Evolutionary conservation across 208 protist species (phyloP), one percentile per base, ranked within the genome.

Genomic region (Crithidia bombi): DNA sequence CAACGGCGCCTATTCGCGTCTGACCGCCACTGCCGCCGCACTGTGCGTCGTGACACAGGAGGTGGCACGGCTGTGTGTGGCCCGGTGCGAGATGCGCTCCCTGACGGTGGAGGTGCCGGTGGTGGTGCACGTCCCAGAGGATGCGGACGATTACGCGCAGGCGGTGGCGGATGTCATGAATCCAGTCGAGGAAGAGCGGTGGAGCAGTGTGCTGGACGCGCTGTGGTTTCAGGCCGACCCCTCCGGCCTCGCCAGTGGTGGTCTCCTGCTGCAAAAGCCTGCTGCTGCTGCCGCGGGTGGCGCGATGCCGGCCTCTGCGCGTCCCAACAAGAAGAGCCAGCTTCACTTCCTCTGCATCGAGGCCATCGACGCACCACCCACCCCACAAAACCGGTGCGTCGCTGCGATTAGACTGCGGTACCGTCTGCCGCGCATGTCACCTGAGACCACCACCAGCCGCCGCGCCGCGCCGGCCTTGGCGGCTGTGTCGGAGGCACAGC

Each of bases 201-300:
- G 90, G 90, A 70, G 77, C 12, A 47, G 72, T 21, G 30, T 95
- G 21, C 63, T 88, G 67, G 90, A 92, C 57, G 90, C 87, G 41
- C 28, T 95, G 23, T 92, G 85, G 90, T 78, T 91, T 36, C 89
- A 94, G 65, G 68, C 62, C 7, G 89, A 92, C 54, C 82, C 86
- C 0, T 80, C 80, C 9, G 59, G 65, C 35, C 56, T 70, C 25
- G 56, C 86, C 2, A 81, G 66, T 38, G 85, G 89, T 57, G 87
- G 82, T 6, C 69, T 91, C 38, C 56, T 91, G 26, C 59, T 81
- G 54, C 59, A 54, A 0, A n/a, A n/a, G n/a, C n/a, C n/a, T n/a
- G n/a, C n/a, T n/a, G 23, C 64, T 7, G 73, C 62, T 2, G 26
- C 69, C 14, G n/a, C 21, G 33, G 52, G 75, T 19, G 71, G 70